Evolutionary conservation across 2,329 filamentous ascomycete species (phyloP).

Genomic region (Teratosphaeria destructans): DNA sequence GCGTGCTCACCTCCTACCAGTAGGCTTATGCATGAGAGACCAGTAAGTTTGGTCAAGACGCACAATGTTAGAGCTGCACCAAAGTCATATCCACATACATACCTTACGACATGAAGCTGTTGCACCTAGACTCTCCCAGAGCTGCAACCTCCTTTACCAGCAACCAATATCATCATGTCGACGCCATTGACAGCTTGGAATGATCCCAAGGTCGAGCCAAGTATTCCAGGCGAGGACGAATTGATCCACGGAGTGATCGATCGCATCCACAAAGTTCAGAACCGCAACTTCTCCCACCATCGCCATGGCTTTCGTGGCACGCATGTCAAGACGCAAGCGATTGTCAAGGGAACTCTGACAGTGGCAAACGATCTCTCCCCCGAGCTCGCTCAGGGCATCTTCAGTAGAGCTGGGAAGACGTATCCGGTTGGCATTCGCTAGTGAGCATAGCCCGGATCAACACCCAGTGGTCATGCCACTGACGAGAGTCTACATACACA

Average conservation of each 20-base stretch:
- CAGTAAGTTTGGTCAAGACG: background rate
- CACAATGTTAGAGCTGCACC: background rate
- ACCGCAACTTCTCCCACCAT: slow-evolving; percentile 13
- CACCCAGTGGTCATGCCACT: background rate
- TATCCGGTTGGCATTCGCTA: slow-evolving; percentile 6
- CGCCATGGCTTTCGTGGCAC: slow-evolving; percentile 12
- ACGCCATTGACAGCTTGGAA: background rate
- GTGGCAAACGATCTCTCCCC: slow-evolving; percentile 7
- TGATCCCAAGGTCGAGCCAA: slow-evolving; percentile 3
- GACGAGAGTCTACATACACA: slow-evolving; percentile 3
- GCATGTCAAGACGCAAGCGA: slow-evolving; percentile 13
- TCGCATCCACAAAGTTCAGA: slow-evolving; percentile 9
- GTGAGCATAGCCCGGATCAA: background rate
- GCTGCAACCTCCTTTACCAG: background rate
- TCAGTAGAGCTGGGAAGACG: slow-evolving; percentile 7
- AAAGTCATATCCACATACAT: background rate
- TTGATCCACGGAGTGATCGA: slow-evolving; percentile 7
- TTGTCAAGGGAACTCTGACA: slow-evolving; percentile 12
- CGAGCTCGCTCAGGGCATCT: slow-evolving; percentile 10
- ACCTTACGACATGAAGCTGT: background rate
- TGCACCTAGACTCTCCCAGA: background rate
- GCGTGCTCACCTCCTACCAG: too few species aligned
- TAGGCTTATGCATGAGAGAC: too few species aligned
- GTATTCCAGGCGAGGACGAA: slow-evolving; percentile 7
- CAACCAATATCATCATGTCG: background rate